A percentile compares a stretch with the other conserved stretches of the same genome.
These are phyloP conservation scores for Ophiostoma tasmaniense DNA, from an alignment of 2,329 filamentous ascomycete species.

Conservation along the genomic window DNA sequence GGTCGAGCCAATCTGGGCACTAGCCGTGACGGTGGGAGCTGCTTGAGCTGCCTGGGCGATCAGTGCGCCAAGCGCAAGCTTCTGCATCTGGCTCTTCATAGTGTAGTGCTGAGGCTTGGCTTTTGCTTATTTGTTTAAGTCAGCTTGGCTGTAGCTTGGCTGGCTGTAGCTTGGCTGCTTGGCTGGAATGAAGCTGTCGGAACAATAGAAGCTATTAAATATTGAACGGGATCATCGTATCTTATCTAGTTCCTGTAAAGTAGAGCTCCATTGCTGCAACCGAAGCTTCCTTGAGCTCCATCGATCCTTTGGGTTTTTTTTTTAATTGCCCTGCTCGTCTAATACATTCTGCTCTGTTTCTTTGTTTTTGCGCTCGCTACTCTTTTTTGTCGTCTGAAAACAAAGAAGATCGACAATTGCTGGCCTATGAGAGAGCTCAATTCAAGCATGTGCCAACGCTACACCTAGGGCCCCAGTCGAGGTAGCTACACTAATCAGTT, in stretches of 20 bases:
- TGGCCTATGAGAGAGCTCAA: not conserved
- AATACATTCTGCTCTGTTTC: not conserved
- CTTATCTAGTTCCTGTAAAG: not conserved
- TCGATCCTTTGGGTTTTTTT: not conserved
- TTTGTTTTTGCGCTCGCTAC: not conserved
- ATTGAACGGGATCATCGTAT: not conserved
- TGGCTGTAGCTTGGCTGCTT: not conserved
- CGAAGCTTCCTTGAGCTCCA: not conserved
- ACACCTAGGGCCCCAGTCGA: not conserved
- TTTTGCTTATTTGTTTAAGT: not conserved
- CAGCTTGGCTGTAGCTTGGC: not conserved
- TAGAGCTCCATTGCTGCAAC: not conserved
- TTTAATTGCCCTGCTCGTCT: no score
- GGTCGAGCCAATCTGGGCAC: not conserved
- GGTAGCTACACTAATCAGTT: not conserved
- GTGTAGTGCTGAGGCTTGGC: not conserved
- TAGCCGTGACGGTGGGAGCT: not conserved
- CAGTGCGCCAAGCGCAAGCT: constrained; percentile 5
- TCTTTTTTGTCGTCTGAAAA: not conserved
- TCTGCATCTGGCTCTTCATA: not conserved
- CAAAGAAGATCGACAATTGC: not conserved
- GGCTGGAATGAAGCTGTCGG: not conserved
- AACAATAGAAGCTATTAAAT: not conserved
- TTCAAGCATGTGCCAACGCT: not conserved
- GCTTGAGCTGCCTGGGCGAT: not conserved